A percentile compares a stretch with the other conserved stretches of the same genome.
Evolutionary conservation across 805 yeast genomes (phyloP).

Genomic region (Candida maesae): DNA sequence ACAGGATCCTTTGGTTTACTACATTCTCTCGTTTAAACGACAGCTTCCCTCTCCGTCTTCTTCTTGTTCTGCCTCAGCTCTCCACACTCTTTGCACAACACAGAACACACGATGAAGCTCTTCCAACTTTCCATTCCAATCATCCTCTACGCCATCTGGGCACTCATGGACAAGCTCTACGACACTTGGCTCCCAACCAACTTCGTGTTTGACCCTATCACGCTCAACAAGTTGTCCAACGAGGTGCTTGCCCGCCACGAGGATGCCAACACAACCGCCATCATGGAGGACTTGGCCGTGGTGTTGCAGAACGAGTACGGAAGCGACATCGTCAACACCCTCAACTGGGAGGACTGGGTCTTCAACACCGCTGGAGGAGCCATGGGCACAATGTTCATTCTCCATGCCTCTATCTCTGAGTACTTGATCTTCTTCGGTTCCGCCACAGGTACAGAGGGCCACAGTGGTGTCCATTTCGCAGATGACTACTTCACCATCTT

Average conservation of each 20-base stretch:
- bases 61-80: no score
- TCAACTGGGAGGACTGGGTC: conserved; percentile 83
- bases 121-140: conserved; percentile 25
- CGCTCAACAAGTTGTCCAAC: conserved; percentile 54
- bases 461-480: conserved; percentile 94
- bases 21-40: no score
- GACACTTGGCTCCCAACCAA: conserved; percentile 64
- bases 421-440: conserved; percentile 92
- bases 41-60: no score
- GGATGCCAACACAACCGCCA: conserved; percentile 55
- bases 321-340: conserved; percentile 67
- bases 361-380: conserved; percentile 99
- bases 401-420: conserved; percentile 93
- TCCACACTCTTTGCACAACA: neutral
- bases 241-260: conserved; percentile 51
- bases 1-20: neutral
- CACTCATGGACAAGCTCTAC: conserved; percentile 39
- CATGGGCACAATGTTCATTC: conserved; percentile 92
- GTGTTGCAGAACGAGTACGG: conserved; percentile 61
- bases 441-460: conserved; percentile 95
- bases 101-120: conserved; percentile 16
- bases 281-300: conserved; percentile 60
- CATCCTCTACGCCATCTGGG: conserved; percentile 31
- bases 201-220: conserved; percentile 67
- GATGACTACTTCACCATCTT: conserved; percentile 94